Base-by-base conservation (phyloP, 805 yeast genomes). In the Candida silvatica region DNA sequence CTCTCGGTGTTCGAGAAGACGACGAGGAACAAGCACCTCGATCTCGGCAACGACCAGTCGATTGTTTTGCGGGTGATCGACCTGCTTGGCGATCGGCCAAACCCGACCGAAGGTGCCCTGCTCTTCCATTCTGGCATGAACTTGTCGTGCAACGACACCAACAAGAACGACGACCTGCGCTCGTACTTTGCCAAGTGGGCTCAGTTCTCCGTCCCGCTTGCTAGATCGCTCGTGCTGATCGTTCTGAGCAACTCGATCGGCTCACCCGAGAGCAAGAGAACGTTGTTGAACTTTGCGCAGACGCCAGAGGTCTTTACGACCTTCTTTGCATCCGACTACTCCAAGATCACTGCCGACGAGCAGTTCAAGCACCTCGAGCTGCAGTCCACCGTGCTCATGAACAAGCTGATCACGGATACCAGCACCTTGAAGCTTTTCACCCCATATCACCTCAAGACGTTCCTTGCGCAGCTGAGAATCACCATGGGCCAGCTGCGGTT, bases 201-300 rank as follows among this genome's bases (percentile, higher is more conserved):
- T n/a, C 9, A 9, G 9, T n/a, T 19, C 25, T 9, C 14, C 16
- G 17, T 12, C 7, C 12, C 12, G 24, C 11, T 22, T 22, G 15
- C 11, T 11, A 17, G 9, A 6, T 27, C 47, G 4, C 19, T 46
- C 14, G 34, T 33, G 2, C 42, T 44, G 46, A 39, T 47, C 7
- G 26, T 42, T 4, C 16, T 43, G 17, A 46, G 47, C 7, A 46
- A 47, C 27, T 40, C 34, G 27, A 41, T 47, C 18, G 27, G 29
- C n/a, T 39, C 45, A 3, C 37, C 38, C 3, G 32, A 31, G 19
- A 23, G 29, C n/a, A 43, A 36, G 27, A 3, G 17, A 2, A 7
- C 6, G 6, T 22, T 46, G 18, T 33, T 42, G 12, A 24, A 30
- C 3, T 19, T 5, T 6, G 17, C 39, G 7, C 29, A 29, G 5